Conservation (phyloP, 352 stramenopile genomes). For the Globisporangium ultimum region DNA sequence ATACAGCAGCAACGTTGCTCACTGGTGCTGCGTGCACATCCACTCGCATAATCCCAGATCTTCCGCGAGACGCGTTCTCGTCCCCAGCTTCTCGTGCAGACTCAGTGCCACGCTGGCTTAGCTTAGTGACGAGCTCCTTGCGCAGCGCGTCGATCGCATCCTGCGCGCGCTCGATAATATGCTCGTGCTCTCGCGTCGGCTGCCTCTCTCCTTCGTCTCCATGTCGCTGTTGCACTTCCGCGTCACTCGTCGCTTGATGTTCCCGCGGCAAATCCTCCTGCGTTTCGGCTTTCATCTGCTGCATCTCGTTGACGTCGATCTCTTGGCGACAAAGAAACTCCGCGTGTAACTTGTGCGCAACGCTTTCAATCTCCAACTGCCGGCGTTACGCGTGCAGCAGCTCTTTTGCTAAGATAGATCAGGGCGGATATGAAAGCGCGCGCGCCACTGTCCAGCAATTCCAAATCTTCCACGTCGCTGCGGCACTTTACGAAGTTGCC, state of each 20-base stretch:
- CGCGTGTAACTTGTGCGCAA: conserved; percentile 18
- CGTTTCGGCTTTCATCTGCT: not conserved
- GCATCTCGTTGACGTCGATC: too few species aligned
- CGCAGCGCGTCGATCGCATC: conserved; percentile 10
- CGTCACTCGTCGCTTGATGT: not conserved
- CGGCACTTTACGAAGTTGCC: too few species aligned
- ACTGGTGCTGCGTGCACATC: conserved; percentile 2
- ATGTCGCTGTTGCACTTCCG: not conserved
- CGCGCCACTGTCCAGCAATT: not conserved
- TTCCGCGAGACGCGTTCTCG: not conserved
- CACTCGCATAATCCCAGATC: not conserved
- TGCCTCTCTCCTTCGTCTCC: not conserved
- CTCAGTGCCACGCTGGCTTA: not conserved
- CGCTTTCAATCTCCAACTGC: conserved; percentile 14
- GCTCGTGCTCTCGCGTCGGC: not conserved
- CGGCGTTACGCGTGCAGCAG: conserved; percentile 8
- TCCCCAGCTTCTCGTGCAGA: not conserved
- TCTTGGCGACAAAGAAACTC: too few species aligned
- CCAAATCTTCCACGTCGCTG: conserved; percentile 1
- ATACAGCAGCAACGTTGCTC: not conserved
- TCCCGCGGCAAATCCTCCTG: too few species aligned
- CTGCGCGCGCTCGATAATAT: conserved; percentile 13
- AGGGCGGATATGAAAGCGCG: too few species aligned
- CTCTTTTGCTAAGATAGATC: not conserved
- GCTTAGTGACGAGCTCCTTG: conserved; percentile 6